Evolutionary conservation across 495 filamentous ascomycete species (phyloP).

Genomic region (Opeltia flavorubescens): DNA sequence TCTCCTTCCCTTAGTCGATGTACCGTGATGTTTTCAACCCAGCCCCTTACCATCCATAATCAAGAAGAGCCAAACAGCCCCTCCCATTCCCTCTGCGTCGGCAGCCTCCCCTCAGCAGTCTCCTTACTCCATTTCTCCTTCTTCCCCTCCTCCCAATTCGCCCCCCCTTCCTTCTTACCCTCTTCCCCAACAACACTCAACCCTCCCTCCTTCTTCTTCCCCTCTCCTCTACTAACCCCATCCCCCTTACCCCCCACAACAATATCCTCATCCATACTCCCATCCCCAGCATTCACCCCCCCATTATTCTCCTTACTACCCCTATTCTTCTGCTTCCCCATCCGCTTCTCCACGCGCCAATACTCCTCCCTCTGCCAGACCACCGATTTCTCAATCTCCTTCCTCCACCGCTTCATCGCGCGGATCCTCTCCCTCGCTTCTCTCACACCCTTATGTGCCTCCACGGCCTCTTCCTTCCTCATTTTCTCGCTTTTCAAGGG

Average conservation of each 20-base stretch:
- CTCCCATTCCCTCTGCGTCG: constrained; percentile 6
- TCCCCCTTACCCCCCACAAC: background rate
- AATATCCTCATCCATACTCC: background rate
- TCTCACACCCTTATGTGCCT: background rate
- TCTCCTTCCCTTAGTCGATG: background rate
- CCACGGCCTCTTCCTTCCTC: background rate
- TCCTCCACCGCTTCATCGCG: background rate
- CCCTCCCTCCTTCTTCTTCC: background rate
- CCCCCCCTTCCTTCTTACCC: background rate
- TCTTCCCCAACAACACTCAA: background rate
- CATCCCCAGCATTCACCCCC: background rate
- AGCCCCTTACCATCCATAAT: background rate
- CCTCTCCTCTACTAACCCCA: background rate
- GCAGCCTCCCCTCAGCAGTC: background rate
- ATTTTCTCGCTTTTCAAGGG: background rate
- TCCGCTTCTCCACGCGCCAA: background rate
- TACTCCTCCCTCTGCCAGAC: background rate
- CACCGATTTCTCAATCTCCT: background rate
- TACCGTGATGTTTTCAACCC: background rate
- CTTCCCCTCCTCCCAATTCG: background rate
- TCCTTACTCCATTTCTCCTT: background rate
- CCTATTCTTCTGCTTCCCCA: background rate
- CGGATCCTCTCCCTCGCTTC: background rate
- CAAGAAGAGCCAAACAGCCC: constrained; percentile 3
- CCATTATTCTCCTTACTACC: background rate